Evolutionary conservation across 768 basidiomycete species (phyloP).

Genomic region (Leccinum ochraceum): DNA sequence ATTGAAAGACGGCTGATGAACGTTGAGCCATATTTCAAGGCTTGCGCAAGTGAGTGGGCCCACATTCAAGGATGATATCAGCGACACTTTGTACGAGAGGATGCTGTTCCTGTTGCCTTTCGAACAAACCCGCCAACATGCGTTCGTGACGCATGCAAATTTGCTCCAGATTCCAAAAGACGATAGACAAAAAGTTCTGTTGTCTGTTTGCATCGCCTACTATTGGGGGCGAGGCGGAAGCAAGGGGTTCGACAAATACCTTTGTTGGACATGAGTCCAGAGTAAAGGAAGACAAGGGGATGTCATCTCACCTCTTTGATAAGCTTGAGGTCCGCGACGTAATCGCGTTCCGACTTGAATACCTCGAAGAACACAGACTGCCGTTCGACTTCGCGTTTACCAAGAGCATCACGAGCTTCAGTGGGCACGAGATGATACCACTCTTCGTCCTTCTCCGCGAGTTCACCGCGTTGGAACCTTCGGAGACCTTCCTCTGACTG

Average conservation of each 20-base stretch:
- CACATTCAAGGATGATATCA: constrained; percentile 83
- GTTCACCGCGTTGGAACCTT: constrained; percentile 66
- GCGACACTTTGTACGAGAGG: constrained; percentile 81
- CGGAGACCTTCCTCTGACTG: constrained; percentile 62
- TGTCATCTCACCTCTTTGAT: constrained; percentile 57
- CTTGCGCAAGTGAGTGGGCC: constrained; percentile 23
- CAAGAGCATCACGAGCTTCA: constrained; percentile 69
- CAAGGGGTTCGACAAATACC: constrained; percentile 75
- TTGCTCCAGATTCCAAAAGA: constrained; percentile 80
- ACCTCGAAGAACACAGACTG: constrained; percentile 90
- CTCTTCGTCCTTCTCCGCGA: constrained; percentile 70
- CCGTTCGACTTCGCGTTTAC: constrained; percentile 76
- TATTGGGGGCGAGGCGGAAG: constrained; percentile 61
- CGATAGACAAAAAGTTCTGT: constrained; percentile 69
- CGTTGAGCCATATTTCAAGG: constrained; percentile 19
- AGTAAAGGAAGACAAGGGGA: neutral
- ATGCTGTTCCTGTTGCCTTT: constrained; percentile 81
- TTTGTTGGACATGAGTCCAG: constrained; percentile 29
- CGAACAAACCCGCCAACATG: constrained; percentile 73
- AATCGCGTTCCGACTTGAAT: constrained; percentile 87
- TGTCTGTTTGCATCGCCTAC: constrained; percentile 53
- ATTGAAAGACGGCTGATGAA: constrained; percentile 38
- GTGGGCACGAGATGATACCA: constrained; percentile 81
- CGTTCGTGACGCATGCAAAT: constrained; percentile 67
- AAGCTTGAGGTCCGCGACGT: constrained; percentile 77